Evolutionary conservation across 768 basidiomycete species (phyloP).

Genomic region (Suillus subaureus): DNA sequence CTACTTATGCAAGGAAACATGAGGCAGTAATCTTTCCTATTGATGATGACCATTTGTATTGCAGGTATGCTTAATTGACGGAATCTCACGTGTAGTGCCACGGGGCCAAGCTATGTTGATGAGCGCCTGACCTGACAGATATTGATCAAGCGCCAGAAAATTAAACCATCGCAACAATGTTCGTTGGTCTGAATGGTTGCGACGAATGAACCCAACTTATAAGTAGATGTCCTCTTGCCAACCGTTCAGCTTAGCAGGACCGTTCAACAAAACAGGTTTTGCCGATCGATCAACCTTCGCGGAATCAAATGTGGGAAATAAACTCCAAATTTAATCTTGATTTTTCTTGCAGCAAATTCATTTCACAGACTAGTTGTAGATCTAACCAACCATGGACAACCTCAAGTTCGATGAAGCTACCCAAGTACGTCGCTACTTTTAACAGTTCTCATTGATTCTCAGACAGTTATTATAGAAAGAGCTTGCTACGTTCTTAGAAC

Average conservation of each 20-base stretch:
- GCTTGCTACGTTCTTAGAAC: constrained; percentile 75
- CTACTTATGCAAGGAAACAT: constrained; percentile 21
- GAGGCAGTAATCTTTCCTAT: constrained; percentile 30
- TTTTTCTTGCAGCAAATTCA: constrained; percentile 17
- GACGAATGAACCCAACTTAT: constrained; percentile 2
- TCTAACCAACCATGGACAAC: constrained; percentile 40
- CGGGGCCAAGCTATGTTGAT: constrained; percentile 2
- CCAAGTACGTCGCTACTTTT: constrained; percentile 47
- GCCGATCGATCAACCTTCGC: constrained; percentile 14
- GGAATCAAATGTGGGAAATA: constrained; percentile 12
- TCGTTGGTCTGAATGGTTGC: not conserved
- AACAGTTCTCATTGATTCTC: constrained; percentile 10
- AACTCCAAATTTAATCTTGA: constrained; percentile 14
- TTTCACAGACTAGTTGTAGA: not conserved
- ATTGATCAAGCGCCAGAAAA: not conserved
- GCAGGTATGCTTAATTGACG: constrained; percentile 20
- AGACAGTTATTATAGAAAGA: constrained; percentile 63
- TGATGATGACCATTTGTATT: constrained; percentile 18
- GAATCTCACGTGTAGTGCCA: constrained; percentile 40
- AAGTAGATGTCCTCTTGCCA: not conserved
- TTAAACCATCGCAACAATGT: not conserved
- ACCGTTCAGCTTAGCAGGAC: not conserved
- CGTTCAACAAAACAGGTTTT: not conserved
- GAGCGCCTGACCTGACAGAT: not conserved
- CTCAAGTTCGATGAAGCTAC: constrained; percentile 77